Conservation (phyloP, 768 basidiomycete species). For the Macrolepiota albuminosa region DNA sequence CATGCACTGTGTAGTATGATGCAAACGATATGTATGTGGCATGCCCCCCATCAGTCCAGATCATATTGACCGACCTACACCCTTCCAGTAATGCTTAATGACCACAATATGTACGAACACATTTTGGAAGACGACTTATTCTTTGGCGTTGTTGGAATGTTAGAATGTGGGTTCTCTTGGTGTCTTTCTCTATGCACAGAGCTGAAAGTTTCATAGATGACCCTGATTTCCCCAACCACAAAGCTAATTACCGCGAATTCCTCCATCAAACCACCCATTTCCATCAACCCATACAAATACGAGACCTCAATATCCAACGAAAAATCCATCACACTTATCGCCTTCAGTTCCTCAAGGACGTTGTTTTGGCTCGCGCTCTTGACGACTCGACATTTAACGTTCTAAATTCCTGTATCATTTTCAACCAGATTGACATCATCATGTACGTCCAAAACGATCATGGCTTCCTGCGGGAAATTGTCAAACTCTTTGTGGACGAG, state of each 20-base stretch:
- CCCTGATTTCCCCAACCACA: conserved; percentile 93
- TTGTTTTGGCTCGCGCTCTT: conserved; percentile 89
- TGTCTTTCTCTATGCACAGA: conserved; percentile 7
- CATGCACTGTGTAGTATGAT: conserved; percentile 89
- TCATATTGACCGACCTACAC: conserved; percentile 6
- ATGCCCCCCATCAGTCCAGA: not conserved
- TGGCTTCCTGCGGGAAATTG: conserved; percentile 71
- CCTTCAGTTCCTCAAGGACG: conserved; percentile 95
- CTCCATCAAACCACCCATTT: conserved; percentile 78
- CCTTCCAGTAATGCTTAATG: conserved; percentile 83
- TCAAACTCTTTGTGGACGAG: conserved; percentile 70
- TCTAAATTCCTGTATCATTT: conserved; percentile 95
- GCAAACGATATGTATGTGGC: conserved; percentile 80
- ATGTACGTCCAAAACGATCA: conserved; percentile 79
- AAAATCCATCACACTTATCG: conserved; percentile 98
- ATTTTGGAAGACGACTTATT: conserved; percentile 92
- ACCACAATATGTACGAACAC: conserved; percentile 91
- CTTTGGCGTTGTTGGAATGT: conserved; percentile 89
- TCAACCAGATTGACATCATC: conserved; percentile 99
- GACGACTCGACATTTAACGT: conserved; percentile 98
- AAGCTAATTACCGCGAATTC: conserved; percentile 96
- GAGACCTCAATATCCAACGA: conserved; percentile 65
- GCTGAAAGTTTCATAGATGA: conserved; percentile 57
- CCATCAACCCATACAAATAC: conserved; percentile 84
- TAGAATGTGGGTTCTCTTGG: conserved; percentile 75